phyloP scores from a whole-genome alignment of 176 grass and related monocot genomes.

The Ensete glaucum region DNA sequence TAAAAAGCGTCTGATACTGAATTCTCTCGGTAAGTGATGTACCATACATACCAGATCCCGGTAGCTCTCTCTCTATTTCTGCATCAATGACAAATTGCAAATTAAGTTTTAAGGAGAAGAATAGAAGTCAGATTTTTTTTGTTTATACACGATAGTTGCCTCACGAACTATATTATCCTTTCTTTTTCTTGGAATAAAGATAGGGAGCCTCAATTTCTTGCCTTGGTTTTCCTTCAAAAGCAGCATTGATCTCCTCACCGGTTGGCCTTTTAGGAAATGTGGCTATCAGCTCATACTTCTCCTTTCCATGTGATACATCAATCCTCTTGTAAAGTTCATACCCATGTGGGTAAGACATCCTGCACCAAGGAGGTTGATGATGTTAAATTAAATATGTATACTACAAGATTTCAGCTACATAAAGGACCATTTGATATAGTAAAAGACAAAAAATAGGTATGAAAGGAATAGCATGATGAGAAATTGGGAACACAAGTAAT shows the following conservation, averaged over 20 bases:
- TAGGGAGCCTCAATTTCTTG: constrained; percentile 26
- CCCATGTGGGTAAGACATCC: constrained; percentile 79
- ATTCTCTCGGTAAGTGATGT: not conserved
- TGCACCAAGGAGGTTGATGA: constrained; percentile 28
- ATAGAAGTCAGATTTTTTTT: not conserved
- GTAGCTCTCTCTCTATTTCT: constrained; percentile 54
- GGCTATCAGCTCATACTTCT: constrained; percentile 62
- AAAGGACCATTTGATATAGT: not conserved
- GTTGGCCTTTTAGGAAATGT: constrained; percentile 68
- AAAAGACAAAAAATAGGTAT: not conserved
- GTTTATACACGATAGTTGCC: not conserved
- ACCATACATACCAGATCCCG: constrained; percentile 77
- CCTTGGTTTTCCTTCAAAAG: constrained; percentile 56
- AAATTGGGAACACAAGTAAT: not conserved
- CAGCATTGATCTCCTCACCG: constrained; percentile 57
- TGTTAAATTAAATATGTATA: not conserved
- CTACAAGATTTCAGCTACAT: not conserved
- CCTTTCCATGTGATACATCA: constrained; percentile 51
- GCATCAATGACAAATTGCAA: constrained; percentile 23
- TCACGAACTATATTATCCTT: not conserved
- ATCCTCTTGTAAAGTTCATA: constrained; percentile 83
- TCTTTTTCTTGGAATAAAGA: not conserved
- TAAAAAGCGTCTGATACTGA: not conserved
- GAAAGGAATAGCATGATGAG: not conserved
- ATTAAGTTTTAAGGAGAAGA: not conserved